Base-by-base conservation (phyloP, 495 filamentous ascomycete species). In the Usnea hakonensis region DNA sequence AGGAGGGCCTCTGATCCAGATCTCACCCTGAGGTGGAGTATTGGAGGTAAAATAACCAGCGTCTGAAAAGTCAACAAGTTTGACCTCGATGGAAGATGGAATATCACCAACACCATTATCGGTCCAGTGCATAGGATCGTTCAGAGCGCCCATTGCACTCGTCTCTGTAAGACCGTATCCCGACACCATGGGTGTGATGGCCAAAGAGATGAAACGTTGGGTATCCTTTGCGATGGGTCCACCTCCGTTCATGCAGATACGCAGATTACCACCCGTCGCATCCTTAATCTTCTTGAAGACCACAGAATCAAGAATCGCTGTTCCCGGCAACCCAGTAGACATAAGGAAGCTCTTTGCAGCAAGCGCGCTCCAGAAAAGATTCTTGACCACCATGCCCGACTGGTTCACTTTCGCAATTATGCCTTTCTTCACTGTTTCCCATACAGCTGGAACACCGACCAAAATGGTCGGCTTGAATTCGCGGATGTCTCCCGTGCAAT, bases 131-230 rank as follows among this genome's bases (percentile, higher is more conserved):
- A 87, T 72, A 6, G 94, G 94, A 73, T 91, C 91, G 78, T 90
- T 95, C 23, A 98, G 78, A 21, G 86, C 85, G 67, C 94, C 95
- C 90, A 96, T 97, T 54, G 91, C 94, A 28, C 86, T 81, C 5
- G 94, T 98, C 76, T 98, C 94, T 6, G 94, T 98, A 68, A 97
- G 80, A 55, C 94, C 94, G 70, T 98, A 98, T n/a, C 94, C 94
- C 64, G 83, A 84, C 64, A 95, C 86, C 90, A 95, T 93, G 37
- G 90, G 89, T 58, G 85, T 84, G 69, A 95, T 90, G 43, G 89
- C 88, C 86, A 93, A 86, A 55, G 89, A 92, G 68, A 95, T 83
- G 80, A 95, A 95, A 55, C 83, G 81, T 67, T 93, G 89, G 10
- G 90, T 95, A 36, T 94, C 90, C 73, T 86, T 91, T 53, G 90